Evolutionary conservation across 768 basidiomycete species (phyloP).

Genomic region (Coprinellus micaceus): DNA sequence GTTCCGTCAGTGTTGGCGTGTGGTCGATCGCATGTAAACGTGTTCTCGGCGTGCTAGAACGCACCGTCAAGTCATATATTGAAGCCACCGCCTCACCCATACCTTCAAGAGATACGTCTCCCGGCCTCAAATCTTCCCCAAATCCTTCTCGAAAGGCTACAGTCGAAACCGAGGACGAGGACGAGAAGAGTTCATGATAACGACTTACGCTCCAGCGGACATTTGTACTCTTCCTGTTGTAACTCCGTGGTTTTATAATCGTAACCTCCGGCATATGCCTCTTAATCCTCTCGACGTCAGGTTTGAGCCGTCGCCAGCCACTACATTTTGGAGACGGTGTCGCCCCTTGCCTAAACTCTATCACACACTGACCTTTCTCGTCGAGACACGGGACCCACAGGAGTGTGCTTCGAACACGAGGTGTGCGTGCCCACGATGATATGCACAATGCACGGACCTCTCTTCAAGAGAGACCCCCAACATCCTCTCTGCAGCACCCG

Average conservation of each 20-base stretch:
- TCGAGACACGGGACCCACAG: no score
- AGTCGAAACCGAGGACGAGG: slow-evolving; percentile 2
- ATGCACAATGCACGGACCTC: no score
- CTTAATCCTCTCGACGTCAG: not conserved
- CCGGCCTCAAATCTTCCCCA: not conserved
- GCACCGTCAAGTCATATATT: slow-evolving; percentile 61
- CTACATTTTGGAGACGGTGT: not conserved
- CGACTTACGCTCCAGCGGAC: not conserved
- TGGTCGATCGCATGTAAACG: slow-evolving; percentile 95
- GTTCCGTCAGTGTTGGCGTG: slow-evolving; percentile 87
- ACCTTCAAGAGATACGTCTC: not conserved
- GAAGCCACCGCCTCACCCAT: slow-evolving; percentile 3
- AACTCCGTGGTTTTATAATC: slow-evolving; percentile 4
- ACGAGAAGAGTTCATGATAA: slow-evolving; percentile 5
- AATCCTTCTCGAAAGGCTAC: slow-evolving; percentile 1
- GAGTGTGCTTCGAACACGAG: no score
- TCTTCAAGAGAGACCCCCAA: no score
- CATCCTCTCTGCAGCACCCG: no score
- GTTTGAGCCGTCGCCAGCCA: not conserved
- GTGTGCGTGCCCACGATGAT: no score
- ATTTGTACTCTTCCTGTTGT: slow-evolving; percentile 1
- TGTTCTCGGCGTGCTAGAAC: slow-evolving; percentile 75
- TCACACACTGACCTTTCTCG: no score
- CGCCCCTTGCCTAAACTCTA: no score
- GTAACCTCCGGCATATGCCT: not conserved